Conservation (phyloP, 768 basidiomycete species). For the Suillus occidentalis region DNA sequence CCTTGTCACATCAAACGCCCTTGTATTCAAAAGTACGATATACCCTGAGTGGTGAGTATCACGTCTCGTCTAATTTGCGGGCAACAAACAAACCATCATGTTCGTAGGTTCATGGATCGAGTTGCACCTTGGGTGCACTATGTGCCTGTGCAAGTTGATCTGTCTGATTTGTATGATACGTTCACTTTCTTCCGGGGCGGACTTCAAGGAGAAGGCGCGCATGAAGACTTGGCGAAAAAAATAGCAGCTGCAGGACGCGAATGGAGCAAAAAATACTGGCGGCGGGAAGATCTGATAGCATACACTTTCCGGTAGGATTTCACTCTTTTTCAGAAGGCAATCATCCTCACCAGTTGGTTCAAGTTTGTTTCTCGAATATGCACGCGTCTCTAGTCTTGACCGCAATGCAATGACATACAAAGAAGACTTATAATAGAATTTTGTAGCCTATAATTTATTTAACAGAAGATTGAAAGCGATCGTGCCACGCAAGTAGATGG, state of each 20-base stretch:
- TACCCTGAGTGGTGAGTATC: slow-evolving; percentile 67
- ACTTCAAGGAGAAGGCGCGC: slow-evolving; percentile 53
- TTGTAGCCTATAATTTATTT: not conserved
- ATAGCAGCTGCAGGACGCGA: slow-evolving; percentile 57
- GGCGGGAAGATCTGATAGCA: slow-evolving; percentile 57
- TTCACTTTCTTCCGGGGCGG: slow-evolving; percentile 74
- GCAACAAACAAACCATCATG: not conserved
- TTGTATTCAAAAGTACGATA: slow-evolving; percentile 69
- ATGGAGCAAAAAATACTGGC: slow-evolving; percentile 62
- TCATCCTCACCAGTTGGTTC: not conserved
- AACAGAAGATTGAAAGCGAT: no score
- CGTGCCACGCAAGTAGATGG: not conserved
- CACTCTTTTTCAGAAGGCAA: not conserved
- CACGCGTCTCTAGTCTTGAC: slow-evolving; percentile 47
- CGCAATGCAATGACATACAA: slow-evolving; percentile 40
- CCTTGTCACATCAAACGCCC: slow-evolving; percentile 58
- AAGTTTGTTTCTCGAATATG: slow-evolving; percentile 53
- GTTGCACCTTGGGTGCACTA: slow-evolving; percentile 74
- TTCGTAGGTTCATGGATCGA: slow-evolving; percentile 52
- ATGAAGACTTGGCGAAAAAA: slow-evolving; percentile 56
- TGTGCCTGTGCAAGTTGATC: slow-evolving; percentile 64
- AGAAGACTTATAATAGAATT: not conserved
- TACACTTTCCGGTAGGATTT: slow-evolving; percentile 54
- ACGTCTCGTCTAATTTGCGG: not conserved
- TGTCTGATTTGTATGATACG: slow-evolving; percentile 68